Evolutionary conservation across 169 alveolate genomes (phyloP), one percentile per base, ranked within the genome.

Genomic region (Eimeria praecox): DNA sequence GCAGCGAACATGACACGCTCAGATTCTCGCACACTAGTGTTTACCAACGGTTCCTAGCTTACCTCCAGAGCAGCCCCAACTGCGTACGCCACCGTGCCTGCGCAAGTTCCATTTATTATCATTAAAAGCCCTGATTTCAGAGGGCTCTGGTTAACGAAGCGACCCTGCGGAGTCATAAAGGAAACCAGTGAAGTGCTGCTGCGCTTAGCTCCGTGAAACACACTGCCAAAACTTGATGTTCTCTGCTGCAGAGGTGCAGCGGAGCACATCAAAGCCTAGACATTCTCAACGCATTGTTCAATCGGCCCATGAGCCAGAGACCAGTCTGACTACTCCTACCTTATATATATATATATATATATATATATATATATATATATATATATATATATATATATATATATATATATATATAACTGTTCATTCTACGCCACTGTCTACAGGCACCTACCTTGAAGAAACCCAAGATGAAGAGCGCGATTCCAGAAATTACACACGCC

Each of bases 31-130:
- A 33, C 20, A 69, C 46, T 27, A 69, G 14, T 33, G n/a, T 64
- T n/a, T n/a, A 64, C n/a, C 75, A 64, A 27, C 8, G 22, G 42
- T 8, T n/a, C n/a, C 2, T 27, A 38, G 40, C 96, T 71, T 75
- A 95, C 97, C 95, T 95, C 96, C 71, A 97, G 87, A 35, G 96
- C 35, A 71, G 97, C 80, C 92, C 98, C 98, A 52, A 97, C 97
- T 35, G 96, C 90, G 95, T 96, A 97, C 9, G 98, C 97, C 30
- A 97, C 98, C 75, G 96, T 93, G 59, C 98, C 98, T 22, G 98
- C 98, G 71, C 97, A 94, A 33, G 97, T 94, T 38, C 98, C 98
- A 64, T 97, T 97, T 33, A 97, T 38, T 24, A 97, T 97, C 98
- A 97, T 97, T 94, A 97, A 92, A 49, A 97, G 92, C 66, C 98